Conservation (phyloP, 345 rosid genomes). For the Aquilaria yunnanensis region DNA sequence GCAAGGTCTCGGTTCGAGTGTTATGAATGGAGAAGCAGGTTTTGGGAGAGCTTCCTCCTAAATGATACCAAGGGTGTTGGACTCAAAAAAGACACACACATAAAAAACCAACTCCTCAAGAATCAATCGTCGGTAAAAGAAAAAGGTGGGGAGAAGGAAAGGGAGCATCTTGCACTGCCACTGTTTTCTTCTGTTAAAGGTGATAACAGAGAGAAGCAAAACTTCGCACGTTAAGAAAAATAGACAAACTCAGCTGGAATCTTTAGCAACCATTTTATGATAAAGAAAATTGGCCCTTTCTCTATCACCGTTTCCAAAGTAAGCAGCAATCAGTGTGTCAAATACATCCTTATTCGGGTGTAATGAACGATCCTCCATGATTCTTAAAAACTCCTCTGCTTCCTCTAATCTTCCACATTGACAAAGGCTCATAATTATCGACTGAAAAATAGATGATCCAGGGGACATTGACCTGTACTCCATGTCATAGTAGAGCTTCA, state of each 20-base stretch:
- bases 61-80: no score
- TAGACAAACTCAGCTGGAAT: neutral
- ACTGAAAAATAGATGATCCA: conserved; percentile 26
- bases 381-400: conserved; percentile 50
- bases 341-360: conserved; percentile 32
- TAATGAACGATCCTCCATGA: conserved; percentile 31
- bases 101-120: no score
- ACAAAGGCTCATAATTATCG: conserved; percentile 44
- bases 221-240: no score
- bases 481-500: conserved; percentile 73
- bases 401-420: conserved; percentile 37
- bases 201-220: no score
- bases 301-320: conserved; percentile 24
- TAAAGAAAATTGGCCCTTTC: conserved; percentile 25
- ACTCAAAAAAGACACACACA: no score
- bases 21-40: no score
- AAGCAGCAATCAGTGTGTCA: conserved; percentile 27
- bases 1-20: no score
- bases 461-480: conserved; percentile 39
- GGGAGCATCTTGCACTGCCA: no score
- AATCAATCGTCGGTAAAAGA: no score
- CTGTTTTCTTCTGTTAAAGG: no score
- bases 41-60: no score
- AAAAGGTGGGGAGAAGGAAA: no score
- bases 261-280: conserved; percentile 38